phyloP scores from a whole-genome alignment of 495 filamentous ascomycete species.

The Acidiella bohemica region DNA sequence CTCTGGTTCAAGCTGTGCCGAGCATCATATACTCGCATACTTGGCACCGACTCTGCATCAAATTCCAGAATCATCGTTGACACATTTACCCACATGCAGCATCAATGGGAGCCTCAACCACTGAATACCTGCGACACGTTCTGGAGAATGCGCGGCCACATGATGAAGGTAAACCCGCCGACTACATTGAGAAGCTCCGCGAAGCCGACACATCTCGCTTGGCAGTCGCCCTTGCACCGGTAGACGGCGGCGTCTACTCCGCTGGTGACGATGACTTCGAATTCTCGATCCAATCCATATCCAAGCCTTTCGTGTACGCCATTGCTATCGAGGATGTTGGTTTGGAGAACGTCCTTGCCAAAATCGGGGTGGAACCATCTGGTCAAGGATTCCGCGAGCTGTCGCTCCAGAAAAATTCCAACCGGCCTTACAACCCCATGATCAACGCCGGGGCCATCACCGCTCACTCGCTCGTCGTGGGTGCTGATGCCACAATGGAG shows the following conservation, averaged over 20 bases:
- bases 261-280: not conserved
- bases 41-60: too few relatives aligned
- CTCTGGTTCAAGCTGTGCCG: too few relatives aligned
- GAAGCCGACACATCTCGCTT: not conserved
- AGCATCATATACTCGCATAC: too few relatives aligned
- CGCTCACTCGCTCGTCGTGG: not conserved
- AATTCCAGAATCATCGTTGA: too few relatives aligned
- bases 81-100: too few relatives aligned
- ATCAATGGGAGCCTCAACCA: not conserved
- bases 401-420: not conserved
- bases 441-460: conserved; percentile 1
- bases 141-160: not conserved
- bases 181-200: not conserved
- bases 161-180: not conserved
- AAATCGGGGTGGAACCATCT: not conserved
- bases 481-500: not conserved
- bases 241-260: not conserved
- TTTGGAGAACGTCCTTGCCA: not conserved
- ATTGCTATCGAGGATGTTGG: conserved; percentile 1
- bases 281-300: not conserved
- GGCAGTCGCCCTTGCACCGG: not conserved
- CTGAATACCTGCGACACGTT: not conserved
- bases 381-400: not conserved
- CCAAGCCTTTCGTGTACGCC: not conserved
- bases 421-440: not conserved